Percentiles rank a stretch among this genome's conserved stretches.
These are phyloP conservation scores for Kwoniella mangroviensis DNA, from an alignment of 768 basidiomycete species.

Conservation along the genomic window DNA sequence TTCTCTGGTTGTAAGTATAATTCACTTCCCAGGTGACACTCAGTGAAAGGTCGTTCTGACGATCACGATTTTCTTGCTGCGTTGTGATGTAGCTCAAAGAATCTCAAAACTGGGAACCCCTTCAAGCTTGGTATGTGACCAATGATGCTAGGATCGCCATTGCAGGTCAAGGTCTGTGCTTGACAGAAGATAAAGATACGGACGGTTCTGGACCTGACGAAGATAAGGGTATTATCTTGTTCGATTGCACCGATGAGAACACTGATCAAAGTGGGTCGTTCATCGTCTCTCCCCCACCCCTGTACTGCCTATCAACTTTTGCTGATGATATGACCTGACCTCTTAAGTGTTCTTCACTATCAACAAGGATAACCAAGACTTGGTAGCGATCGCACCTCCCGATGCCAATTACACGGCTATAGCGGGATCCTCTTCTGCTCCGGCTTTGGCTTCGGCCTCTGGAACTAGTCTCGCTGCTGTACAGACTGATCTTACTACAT, in stretches of 20 bases:
- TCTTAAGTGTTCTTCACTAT: background rate
- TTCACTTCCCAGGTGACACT: background rate
- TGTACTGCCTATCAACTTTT: background rate
- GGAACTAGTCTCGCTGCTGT: background rate
- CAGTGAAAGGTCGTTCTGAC: background rate
- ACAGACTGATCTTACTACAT: background rate
- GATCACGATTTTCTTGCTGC: background rate
- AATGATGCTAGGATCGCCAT: constrained; percentile 14
- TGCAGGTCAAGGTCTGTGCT: background rate
- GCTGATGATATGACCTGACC: background rate
- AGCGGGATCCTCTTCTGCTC: background rate
- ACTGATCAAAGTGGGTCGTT: constrained; percentile 12
- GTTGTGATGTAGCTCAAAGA: background rate
- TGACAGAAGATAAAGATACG: constrained; percentile 3
- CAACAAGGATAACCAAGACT: background rate
- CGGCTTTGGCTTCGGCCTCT: background rate
- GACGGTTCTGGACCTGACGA: background rate
- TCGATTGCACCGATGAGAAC: constrained; percentile 3
- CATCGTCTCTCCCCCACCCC: background rate
- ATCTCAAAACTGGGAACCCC: background rate
- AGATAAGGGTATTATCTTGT: constrained; percentile 11
- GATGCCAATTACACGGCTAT: background rate
- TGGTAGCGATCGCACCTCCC: background rate
- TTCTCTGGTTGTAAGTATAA: background rate
- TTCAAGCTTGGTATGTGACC: constrained; percentile 4